Percentiles rank a stretch among this genome's conserved stretches.
Conservation (phyloP, 2,329 filamentous ascomycete genomes). For the Myotisia sp. region DNA sequence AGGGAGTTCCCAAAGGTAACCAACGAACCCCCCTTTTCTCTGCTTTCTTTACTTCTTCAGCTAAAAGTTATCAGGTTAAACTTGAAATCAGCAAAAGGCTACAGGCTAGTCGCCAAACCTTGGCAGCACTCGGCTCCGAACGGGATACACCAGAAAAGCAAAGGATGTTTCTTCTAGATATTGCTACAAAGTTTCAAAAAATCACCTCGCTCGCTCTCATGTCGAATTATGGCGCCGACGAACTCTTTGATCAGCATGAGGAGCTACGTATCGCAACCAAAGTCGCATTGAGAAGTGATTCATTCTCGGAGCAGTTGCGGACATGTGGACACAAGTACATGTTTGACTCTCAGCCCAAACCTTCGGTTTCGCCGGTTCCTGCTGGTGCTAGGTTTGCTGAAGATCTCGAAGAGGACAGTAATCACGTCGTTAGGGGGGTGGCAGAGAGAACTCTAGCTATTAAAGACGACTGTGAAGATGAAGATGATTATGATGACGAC, state of each 20-base stretch:
- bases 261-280: slow-evolving; percentile 22
- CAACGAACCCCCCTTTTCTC: background rate
- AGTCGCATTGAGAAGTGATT: slow-evolving; percentile 18
- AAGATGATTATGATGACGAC: background rate
- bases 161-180: slow-evolving; percentile 22
- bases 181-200: slow-evolving; percentile 14
- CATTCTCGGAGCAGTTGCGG: slow-evolving; percentile 15
- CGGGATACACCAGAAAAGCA: slow-evolving; percentile 25
- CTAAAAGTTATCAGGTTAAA: slow-evolving; percentile 17
- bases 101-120: slow-evolving; percentile 14
- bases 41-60: slow-evolving; percentile 1
- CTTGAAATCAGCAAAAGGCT: slow-evolving; percentile 25
- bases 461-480: slow-evolving; percentile 1
- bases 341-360: slow-evolving; percentile 9
- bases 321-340: slow-evolving; percentile 14
- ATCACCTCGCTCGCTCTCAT: slow-evolving; percentile 1
- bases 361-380: too few species aligned
- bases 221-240: slow-evolving; percentile 23
- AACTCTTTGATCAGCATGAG: slow-evolving; percentile 22
- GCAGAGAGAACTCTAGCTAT: background rate
- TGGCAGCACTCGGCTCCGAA: slow-evolving; percentile 23
- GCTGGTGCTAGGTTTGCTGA: background rate
- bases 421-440: too few species aligned
- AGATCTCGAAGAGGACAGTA: background rate
- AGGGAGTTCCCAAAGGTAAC: slow-evolving; percentile 27